Evolutionary conservation across 352 stramenopile species (phyloP).

Genomic region (Achlya hypogyna): DNA sequence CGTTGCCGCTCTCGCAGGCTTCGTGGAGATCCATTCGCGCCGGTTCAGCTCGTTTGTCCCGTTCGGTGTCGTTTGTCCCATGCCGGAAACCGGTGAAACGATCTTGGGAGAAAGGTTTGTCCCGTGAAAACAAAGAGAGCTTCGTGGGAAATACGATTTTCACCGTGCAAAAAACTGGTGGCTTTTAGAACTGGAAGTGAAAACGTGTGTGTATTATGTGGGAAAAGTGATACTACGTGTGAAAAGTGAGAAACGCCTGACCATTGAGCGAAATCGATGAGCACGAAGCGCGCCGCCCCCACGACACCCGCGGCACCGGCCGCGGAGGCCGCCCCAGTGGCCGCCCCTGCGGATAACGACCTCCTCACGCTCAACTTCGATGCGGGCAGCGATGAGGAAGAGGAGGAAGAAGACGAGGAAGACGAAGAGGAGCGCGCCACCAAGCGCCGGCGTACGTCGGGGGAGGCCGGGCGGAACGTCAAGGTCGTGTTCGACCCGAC

Average conservation of each 20-base stretch:
- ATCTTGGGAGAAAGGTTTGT: not conserved
- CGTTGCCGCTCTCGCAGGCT: constrained; percentile 74
- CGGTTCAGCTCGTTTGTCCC: too few relatives aligned
- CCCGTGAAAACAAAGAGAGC: not conserved
- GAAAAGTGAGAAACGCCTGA: too few relatives aligned
- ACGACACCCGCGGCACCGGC: too few relatives aligned
- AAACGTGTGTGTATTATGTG: too few relatives aligned
- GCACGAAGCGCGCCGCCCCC: too few relatives aligned
- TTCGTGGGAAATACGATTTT: not conserved
- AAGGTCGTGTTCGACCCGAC: not conserved
- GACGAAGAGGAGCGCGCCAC: not conserved
- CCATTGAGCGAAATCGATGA: too few relatives aligned
- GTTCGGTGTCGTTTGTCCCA: too few relatives aligned
- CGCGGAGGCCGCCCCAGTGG: not conserved
- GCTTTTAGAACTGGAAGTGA: too few relatives aligned
- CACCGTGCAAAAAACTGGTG: not conserved
- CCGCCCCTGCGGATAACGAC: not conserved
- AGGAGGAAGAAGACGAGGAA: not conserved
- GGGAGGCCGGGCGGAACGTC: not conserved
- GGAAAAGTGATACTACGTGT: too few relatives aligned
- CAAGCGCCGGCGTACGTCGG: too few relatives aligned
- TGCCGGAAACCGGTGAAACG: too few relatives aligned
- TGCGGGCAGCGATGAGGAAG: constrained; percentile 1
- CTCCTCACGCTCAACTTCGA: not conserved
- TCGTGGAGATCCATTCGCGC: constrained; percentile 63